Percentiles rank a stretch among this genome's conserved stretches.
phyloP scores from a whole-genome alignment of 2,329 filamentous ascomycete genomes.

The Pseudodiploospora longispora region DNA sequence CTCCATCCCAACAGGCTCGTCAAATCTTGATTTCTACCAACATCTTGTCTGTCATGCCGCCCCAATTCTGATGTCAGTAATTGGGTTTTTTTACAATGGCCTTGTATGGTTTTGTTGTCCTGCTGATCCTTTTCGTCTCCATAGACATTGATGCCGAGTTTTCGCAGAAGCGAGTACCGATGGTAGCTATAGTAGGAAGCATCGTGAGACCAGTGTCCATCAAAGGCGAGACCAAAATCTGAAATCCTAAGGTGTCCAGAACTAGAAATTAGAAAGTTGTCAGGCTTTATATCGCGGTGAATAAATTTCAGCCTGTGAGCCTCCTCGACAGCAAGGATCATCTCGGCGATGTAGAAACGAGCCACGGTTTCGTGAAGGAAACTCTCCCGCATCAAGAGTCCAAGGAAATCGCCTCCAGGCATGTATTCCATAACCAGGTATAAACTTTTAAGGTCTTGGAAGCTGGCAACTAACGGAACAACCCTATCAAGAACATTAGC shows the following conservation, averaged over 20 bases:
- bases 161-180: constrained; percentile 69
- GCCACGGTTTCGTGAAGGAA: constrained; percentile 70
- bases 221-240: constrained; percentile 91
- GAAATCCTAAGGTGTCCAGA: constrained; percentile 91
- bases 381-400: constrained; percentile 76
- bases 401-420: constrained; percentile 91
- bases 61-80: constrained; percentile 22
- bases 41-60: constrained; percentile 24
- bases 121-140: constrained; percentile 66
- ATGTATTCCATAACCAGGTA: constrained; percentile 99
- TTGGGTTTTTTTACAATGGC: constrained; percentile 24
- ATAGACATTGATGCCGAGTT: constrained; percentile 62
- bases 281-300: constrained; percentile 91
- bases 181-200: constrained; percentile 79
- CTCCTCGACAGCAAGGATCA: constrained; percentile 92
- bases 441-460: constrained; percentile 75
- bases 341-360: constrained; percentile 86
- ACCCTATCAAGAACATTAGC: constrained; percentile 44
- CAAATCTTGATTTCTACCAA: constrained; percentile 20
- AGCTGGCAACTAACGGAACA: constrained; percentile 78
- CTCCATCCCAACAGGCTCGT: constrained; percentile 57
- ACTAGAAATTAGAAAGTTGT: constrained; percentile 88
- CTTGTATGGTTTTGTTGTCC: constrained; percentile 34
- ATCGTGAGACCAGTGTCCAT: constrained; percentile 91
- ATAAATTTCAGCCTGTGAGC: constrained; percentile 84